These are phyloP conservation scores for Penicillium dipodomyicola DNA, from an alignment of 495 filamentous ascomycete species.

Conservation along the genomic window DNA sequence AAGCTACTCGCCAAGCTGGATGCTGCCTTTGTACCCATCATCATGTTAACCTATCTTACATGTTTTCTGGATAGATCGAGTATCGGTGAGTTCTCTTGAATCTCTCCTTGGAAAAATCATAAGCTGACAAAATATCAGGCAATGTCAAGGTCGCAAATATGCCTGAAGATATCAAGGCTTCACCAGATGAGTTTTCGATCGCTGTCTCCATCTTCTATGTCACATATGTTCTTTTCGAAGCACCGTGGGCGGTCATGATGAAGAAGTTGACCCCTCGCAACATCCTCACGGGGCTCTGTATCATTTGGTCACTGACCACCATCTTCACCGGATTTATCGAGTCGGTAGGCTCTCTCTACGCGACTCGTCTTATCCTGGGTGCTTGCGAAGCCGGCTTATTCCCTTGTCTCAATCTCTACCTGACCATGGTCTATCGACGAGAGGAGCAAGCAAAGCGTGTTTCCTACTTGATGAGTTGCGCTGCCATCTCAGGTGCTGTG, in stretches of 20 bases:
- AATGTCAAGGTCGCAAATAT: constrained; percentile 49
- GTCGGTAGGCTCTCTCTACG: constrained; percentile 49
- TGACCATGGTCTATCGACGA: constrained; percentile 50
- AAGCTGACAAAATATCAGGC: constrained; percentile 24
- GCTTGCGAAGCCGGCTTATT: constrained; percentile 68
- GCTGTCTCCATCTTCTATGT: constrained; percentile 53
- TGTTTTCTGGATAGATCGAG: constrained; percentile 48
- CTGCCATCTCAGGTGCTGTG: constrained; percentile 43
- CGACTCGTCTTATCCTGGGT: constrained; percentile 61
- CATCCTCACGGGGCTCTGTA: constrained; percentile 37
- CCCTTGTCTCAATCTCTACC: constrained; percentile 57
- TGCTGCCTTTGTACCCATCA: constrained; percentile 43
- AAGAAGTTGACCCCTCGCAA: constrained; percentile 48
- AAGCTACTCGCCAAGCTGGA: constrained; percentile 47
- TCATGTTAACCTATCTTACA: constrained; percentile 48
- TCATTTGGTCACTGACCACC: constrained; percentile 54
- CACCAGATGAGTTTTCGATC: constrained; percentile 42
- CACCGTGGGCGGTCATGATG: constrained; percentile 44
- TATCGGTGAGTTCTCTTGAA: constrained; percentile 33
- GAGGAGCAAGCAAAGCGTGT: constrained; percentile 46
- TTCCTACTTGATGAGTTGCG: constrained; percentile 43
- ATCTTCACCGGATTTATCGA: constrained; percentile 53
- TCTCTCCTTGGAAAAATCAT: background rate
- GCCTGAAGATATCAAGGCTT: constrained; percentile 44
- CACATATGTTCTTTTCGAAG: constrained; percentile 49